phyloP scores from a whole-genome alignment of 768 basidiomycete genomes.

The Lentinula sp. region DNA sequence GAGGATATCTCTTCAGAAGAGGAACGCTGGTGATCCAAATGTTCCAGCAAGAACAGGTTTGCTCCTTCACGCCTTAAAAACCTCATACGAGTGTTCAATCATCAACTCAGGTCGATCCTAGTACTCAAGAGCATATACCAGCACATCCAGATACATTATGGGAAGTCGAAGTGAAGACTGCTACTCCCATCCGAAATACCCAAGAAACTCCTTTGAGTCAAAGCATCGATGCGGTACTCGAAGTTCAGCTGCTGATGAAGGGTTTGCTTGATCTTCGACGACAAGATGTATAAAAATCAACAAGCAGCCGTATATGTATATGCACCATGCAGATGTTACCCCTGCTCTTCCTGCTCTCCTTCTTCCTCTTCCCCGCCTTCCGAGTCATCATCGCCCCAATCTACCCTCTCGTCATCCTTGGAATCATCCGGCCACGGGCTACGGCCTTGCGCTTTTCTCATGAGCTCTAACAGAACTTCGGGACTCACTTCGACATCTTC shows the following conservation, averaged over 20 bases:
- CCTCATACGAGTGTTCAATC: background rate
- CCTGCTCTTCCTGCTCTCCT: conserved; percentile 9
- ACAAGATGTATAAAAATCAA: conserved; percentile 48
- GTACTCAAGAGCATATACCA: conserved; percentile 68
- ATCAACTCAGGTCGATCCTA: conserved; percentile 57
- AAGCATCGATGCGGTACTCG: conserved; percentile 68
- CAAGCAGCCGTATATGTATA: background rate
- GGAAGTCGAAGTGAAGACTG: conserved; percentile 87
- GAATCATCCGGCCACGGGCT: conserved; percentile 20
- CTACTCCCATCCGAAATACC: conserved; percentile 69
- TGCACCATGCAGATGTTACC: background rate
- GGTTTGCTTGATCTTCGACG: conserved; percentile 73
- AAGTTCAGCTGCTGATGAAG: conserved; percentile 81
- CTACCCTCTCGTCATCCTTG: conserved; percentile 21
- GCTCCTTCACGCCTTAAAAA: conserved; percentile 4
- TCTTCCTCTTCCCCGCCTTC: conserved; percentile 26
- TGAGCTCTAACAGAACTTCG: conserved; percentile 33
- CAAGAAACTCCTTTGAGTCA: conserved; percentile 70
- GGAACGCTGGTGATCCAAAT: conserved; percentile 70
- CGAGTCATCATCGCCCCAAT: conserved; percentile 2
- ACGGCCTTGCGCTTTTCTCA: conserved; percentile 29
- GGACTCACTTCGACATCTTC: conserved; percentile 33
- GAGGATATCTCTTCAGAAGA: conserved; percentile 70
- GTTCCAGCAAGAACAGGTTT: conserved; percentile 81
- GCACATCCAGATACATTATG: conserved; percentile 78